Conservation (phyloP, 2,329 filamentous ascomycete genomes). For the Apiospora saccharicola region DNA sequence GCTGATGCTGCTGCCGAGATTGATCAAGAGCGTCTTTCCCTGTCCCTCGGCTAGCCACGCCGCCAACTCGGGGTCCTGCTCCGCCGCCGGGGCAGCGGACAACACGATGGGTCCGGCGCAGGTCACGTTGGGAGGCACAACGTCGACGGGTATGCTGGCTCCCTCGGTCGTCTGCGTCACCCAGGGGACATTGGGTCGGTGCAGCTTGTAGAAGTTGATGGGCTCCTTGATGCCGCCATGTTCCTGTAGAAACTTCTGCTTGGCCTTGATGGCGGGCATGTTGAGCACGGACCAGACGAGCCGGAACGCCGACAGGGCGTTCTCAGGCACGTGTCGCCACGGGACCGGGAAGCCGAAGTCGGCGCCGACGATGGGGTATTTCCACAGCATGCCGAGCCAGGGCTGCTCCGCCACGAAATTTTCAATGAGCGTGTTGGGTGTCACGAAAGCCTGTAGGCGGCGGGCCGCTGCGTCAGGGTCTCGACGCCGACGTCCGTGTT, state of each 20-base stretch:
- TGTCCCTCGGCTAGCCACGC: not conserved
- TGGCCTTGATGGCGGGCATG: not conserved
- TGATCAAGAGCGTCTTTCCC: not conserved
- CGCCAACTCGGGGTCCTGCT: not conserved
- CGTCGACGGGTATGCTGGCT: not conserved
- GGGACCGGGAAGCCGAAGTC: slow-evolving; percentile 2
- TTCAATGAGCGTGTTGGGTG: not conserved
- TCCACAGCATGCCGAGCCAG: slow-evolving; percentile 3
- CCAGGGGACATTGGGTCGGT: not conserved
- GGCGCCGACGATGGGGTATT: not conserved
- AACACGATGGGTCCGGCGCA: not conserved
- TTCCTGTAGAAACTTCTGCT: not conserved
- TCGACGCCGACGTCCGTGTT: not conserved
- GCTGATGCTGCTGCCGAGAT: slow-evolving; percentile 8
- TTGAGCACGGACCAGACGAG: not conserved
- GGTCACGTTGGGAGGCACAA: slow-evolving; percentile 1
- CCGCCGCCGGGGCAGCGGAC: not conserved
- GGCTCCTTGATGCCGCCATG: not conserved
- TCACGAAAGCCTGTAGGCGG: not conserved
- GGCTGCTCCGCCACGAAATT: slow-evolving; percentile 5
- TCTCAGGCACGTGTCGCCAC: not conserved
- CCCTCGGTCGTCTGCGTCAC: not conserved
- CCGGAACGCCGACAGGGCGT: not conserved
- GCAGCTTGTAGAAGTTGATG: slow-evolving; percentile 3
- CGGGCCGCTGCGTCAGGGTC: not conserved